Evolutionary conservation across 441 rosid genomes (phyloP), one percentile per base, ranked within the genome.

Genomic region (Euphorbia celastroides): DNA sequence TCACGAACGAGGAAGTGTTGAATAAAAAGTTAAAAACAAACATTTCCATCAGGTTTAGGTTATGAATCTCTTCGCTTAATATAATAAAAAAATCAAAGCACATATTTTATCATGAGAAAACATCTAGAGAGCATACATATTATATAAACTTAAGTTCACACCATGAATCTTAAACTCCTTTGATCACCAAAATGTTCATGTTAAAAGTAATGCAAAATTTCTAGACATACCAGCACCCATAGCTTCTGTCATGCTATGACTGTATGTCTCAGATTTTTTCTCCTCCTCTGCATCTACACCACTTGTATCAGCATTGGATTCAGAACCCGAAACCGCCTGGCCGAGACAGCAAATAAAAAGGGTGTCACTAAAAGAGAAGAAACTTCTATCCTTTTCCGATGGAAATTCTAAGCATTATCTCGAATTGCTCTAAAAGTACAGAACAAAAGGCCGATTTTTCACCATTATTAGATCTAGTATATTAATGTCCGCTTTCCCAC

Each of bases 191-290:
- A 65, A 65, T 1, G 16, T 31, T 52, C 16, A 14, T 8, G 55
- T 5, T 41, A 8, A 46, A 68, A 30, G 58, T 25, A 8, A 64
- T 31, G 9, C 27, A 25, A 23, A 16, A 26, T 11, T 17, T 20
- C 56, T 22, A 36, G 63, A 77, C 82, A 66, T 70, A 93, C 99
- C 96, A 64, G 96, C 95, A 75, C 99, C 99, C 99, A 93, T 93
- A 41, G 96, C 96, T 75, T 88, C 87, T 17, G 97, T 93, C 99
- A 93, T 93, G 79, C 82, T 83, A 78, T 77, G 80, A 76, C 95
- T 93, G 59, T 93, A 91, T 44, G 73, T 74, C 62, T 86, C 89
- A n/a, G 99, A 93, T 69, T 84, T 91, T 48, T 60, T 67, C 64
- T 81, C 85, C 72, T 80, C 90, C 79, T 84, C 19, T 46, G 75